Conservation (phyloP, 441 rosid genomes). For the Melastoma candidum region DNA sequence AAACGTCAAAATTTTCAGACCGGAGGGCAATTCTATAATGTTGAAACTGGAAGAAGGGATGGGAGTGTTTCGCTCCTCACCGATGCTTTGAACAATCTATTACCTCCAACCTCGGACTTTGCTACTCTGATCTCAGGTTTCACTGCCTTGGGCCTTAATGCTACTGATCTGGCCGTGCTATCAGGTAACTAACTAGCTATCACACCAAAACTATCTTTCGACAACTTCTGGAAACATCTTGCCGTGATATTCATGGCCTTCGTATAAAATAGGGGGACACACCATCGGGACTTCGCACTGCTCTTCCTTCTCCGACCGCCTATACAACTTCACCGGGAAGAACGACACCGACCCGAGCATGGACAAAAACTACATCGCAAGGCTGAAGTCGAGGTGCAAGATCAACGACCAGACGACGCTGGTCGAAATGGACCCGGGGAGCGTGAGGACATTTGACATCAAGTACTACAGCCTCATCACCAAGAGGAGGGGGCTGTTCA, state of each 20-base stretch:
- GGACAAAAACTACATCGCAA: constrained; percentile 22
- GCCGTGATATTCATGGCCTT: too few species aligned
- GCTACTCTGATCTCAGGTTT: constrained; percentile 17
- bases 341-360: constrained; percentile 27
- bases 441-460: constrained; percentile 43
- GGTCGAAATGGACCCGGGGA: constrained; percentile 63
- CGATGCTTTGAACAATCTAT: constrained; percentile 16
- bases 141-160: constrained; percentile 15
- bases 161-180: constrained; percentile 26
- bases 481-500: constrained; percentile 46
- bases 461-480: constrained; percentile 29
- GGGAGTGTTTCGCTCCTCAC: constrained; percentile 21
- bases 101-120: constrained; percentile 17
- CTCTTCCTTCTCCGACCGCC: constrained; percentile 18
- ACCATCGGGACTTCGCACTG: constrained; percentile 34
- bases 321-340: constrained; percentile 38
- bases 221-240: too few species aligned
- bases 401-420: constrained; percentile 33
- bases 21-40: constrained; percentile 19
- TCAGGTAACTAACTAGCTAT: constrained; percentile 22
- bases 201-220: not conserved
- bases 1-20: constrained; percentile 2
- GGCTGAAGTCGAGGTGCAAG: constrained; percentile 19
- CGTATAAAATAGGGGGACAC: not conserved
- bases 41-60: constrained; percentile 37